A percentile compares a stretch with the other conserved stretches of the same genome.
Evolutionary conservation across 2,329 filamentous ascomycete species (phyloP).

Genomic region (Fusarium scirpi): DNA sequence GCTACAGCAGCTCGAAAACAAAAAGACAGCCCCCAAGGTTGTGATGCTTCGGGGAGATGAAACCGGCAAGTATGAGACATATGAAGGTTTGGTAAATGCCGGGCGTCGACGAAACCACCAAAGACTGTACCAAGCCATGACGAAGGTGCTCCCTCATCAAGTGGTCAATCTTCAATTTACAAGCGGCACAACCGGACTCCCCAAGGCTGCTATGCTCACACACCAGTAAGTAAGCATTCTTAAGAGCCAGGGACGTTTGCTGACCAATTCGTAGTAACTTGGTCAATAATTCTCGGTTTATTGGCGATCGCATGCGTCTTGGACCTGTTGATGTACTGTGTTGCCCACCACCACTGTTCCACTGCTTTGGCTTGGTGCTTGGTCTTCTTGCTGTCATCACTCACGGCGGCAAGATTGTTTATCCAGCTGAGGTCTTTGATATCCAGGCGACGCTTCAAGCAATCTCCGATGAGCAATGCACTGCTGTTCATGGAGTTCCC

Average conservation of each 20-base stretch:
- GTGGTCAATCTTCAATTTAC: constrained; percentile 82
- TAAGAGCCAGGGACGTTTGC: neutral
- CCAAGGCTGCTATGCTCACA: constrained; percentile 81
- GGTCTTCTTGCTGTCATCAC: constrained; percentile 79
- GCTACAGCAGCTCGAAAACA: constrained; percentile 64
- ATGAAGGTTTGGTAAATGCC: constrained; percentile 67
- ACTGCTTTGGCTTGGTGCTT: constrained; percentile 85
- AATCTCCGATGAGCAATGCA: constrained; percentile 75
- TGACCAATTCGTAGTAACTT: constrained; percentile 59
- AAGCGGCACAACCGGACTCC: constrained; percentile 78
- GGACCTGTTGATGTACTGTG: constrained; percentile 76
- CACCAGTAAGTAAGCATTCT: constrained; percentile 65
- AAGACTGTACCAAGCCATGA: constrained; percentile 64
- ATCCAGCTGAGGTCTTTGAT: constrained; percentile 81
- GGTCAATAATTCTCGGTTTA: constrained; percentile 76
- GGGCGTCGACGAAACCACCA: constrained; percentile 63
- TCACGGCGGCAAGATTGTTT: constrained; percentile 81
- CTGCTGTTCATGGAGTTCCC: constrained; percentile 83
- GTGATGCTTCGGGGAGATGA: constrained; percentile 69
- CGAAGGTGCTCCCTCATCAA: constrained; percentile 70
- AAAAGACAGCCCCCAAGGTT: constrained; percentile 62
- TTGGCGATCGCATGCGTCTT: constrained; percentile 80
- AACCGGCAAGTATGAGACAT: constrained; percentile 67
- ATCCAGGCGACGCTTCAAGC: constrained; percentile 73
- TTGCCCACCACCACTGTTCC: constrained; percentile 86